Evolutionary conservation across 2,329 filamentous ascomycete species (phyloP).

Genomic region (Fusarium illudens): DNA sequence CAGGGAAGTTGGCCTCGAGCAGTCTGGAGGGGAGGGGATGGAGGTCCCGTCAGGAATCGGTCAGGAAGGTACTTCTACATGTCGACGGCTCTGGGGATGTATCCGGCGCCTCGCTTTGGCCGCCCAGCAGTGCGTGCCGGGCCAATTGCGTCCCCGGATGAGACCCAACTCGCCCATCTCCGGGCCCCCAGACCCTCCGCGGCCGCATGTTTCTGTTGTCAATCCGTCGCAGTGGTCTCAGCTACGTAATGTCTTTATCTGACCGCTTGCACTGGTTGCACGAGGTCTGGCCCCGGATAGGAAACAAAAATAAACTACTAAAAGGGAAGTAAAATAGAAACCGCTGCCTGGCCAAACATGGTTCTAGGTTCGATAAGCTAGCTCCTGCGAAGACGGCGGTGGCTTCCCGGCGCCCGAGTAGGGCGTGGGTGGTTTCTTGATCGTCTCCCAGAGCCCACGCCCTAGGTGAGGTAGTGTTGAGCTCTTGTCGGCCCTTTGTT

Average conservation of each 20-base stretch:
- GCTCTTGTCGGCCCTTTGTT: slow-evolving; percentile 33
- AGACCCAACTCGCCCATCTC: slow-evolving; percentile 25
- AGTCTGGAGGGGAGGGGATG: background rate
- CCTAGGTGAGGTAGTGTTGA: slow-evolving; percentile 22
- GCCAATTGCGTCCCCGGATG: slow-evolving; percentile 32
- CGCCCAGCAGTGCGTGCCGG: slow-evolving; percentile 1
- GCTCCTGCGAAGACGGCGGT: slow-evolving; percentile 14
- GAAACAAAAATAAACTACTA: slow-evolving; percentile 11
- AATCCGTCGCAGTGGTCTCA: slow-evolving; percentile 13
- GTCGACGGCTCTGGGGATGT: slow-evolving; percentile 12
- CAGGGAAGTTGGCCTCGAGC: background rate
- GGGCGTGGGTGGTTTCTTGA: slow-evolving; percentile 14
- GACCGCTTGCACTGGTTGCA: slow-evolving; percentile 31
- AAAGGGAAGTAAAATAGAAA: slow-evolving; percentile 3
- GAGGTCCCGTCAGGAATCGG: slow-evolving; percentile 18
- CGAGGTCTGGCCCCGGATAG: background rate
- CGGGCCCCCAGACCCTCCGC: slow-evolving; percentile 17
- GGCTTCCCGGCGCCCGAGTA: slow-evolving; percentile 14
- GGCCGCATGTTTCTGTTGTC: slow-evolving; percentile 16
- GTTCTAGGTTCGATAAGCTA: slow-evolving; percentile 4
- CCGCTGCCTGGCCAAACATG: slow-evolving; percentile 6
- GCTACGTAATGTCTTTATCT: slow-evolving; percentile 36
- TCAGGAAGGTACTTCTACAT: slow-evolving; percentile 32
- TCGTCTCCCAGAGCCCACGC: slow-evolving; percentile 21
- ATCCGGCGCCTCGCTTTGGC: slow-evolving; percentile 3